Base-by-base conservation (phyloP, 306 rosid species). In the barrel medic (Medicago truncatula) region DNA sequence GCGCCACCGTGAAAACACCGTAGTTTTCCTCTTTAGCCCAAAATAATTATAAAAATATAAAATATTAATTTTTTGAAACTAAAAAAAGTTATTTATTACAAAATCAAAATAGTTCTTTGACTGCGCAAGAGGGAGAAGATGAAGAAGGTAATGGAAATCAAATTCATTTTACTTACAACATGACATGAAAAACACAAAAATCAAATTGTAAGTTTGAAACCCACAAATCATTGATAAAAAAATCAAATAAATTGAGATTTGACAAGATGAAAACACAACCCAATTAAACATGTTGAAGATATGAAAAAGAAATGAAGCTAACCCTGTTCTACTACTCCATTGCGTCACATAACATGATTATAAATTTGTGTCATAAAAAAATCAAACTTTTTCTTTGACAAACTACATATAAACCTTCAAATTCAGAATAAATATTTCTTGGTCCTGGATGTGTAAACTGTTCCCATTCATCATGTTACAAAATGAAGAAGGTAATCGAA, bases 11-110 rank as follows among this genome's bases (percentile, higher is more conserved):
- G 43, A 43, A 62, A 62, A 62, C 70, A 65, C 49, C n/a, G 0
- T 64, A 8, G 70, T 64, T 64, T 64, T 36, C 49, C 25, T 64
- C 31, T 38, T 64, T 28, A 64, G 17, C 14, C 50, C 13, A 64
- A 64, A 39, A 59, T 13, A 59, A 31, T 59, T 25, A 28, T 13
- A 25, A 25, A 25, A 59, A 12, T 25, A 23, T 8, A 54, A 1
- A 54, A 1, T n/a, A n/a, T n/a, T 2, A 50, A 0, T 3, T 13
- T 11, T 5, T 23, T 57, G 2, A 50, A 50, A 50, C 57, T 38
- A 39, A 39, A 39, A 39, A 39, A 7, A 2, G 11, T 1, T 8
- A 47, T 47, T 4, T 53, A 17, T 16, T 3, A 17, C 3, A n/a
- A 52, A 52, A 16, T 52, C 58, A 16, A 52, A 52, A 52, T 52